Base-by-base conservation (phyloP, 1,284 basidiomycete species). In the Trametes hirsuta region DNA sequence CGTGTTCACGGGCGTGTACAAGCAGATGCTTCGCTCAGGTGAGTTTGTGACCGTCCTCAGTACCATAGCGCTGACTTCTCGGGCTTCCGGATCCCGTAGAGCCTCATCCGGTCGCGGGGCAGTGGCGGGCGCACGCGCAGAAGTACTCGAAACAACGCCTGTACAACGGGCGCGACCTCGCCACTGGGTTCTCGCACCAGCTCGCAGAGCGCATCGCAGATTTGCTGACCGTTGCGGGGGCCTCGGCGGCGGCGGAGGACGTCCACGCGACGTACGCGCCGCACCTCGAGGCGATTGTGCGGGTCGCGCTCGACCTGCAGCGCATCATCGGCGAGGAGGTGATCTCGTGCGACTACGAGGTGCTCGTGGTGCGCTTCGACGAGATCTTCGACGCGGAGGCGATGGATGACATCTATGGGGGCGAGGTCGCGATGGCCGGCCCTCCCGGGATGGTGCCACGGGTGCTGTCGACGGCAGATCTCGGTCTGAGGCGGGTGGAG, bases 291-390 rank as follows among this genome's bases (percentile, higher is more conserved):
- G 55, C 56, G 15, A 64, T 68, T 60, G 52, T 64, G 30, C 65
- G 66, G 46, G 56, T 55, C n/a, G 62, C 65, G 21, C 67, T 81
- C 36, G 74, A 74, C n/a, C 65, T 87, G 52, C 84, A 86, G 66
- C 79, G 77, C 64, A 77, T 77, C n/a, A 77, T 84, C 39, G 83
- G 84, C 3, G 82, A 85, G 67, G 81, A 81, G 22, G 74, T 86
- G 42, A 37, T 53, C 42, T 58, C 55, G 15, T 59, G 46, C 80
- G 80, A 11, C 80, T 79, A 4, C 78, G 79, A 55, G 83, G 84
- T 67, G 58, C 84, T 67, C 44, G 50, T 64, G n/a, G 63, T 57
- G 40, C 64, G 59, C 75, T 79, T 70, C 75, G 79, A 39, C 69
- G 79, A 40, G 74, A 64, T 54, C n/a, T 86, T 79, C 53, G 74